A percentile compares a stretch with the other conserved stretches of the same genome.
Conservation (phyloP, 768 basidiomycete species). For the Calvatia gigantea region DNA sequence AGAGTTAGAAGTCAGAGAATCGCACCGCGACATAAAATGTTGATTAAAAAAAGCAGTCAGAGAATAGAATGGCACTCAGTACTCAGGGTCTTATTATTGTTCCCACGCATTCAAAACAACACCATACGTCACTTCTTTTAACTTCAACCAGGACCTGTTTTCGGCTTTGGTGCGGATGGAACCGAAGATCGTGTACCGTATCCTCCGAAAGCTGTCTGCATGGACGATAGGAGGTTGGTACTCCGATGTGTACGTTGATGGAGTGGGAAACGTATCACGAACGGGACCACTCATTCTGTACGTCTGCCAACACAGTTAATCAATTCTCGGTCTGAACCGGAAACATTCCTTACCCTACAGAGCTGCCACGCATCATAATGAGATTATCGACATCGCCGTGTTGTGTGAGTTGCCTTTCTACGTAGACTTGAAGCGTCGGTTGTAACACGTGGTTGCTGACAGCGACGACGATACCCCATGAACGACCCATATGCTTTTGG, state of each 20-base stretch:
- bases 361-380: slow-evolving; percentile 64
- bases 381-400: slow-evolving; percentile 57
- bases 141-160: neutral
- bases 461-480: slow-evolving; percentile 58
- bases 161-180: slow-evolving; percentile 32
- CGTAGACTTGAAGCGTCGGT: neutral
- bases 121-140: neutral
- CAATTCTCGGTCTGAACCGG: neutral
- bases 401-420: slow-evolving; percentile 31
- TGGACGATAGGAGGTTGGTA: slow-evolving; percentile 62
- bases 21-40: too few species aligned
- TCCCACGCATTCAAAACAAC: neutral
- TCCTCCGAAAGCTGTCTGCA: slow-evolving; percentile 58
- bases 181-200: slow-evolving; percentile 51
- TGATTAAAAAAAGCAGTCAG: too few species aligned
- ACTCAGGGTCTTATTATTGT: too few species aligned
- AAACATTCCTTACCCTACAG: slow-evolving; percentile 27
- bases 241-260: slow-evolving; percentile 54
- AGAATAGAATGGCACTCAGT: too few species aligned
- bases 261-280: slow-evolving; percentile 50
- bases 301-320: slow-evolving; percentile 18
- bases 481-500: slow-evolving; percentile 59
- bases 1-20: too few species aligned
- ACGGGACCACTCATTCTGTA: slow-evolving; percentile 62
- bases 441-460: slow-evolving; percentile 4